Evolutionary conservation across 805 yeast genomes (phyloP).

Genomic region (Debaryomyces tyrocola): DNA sequence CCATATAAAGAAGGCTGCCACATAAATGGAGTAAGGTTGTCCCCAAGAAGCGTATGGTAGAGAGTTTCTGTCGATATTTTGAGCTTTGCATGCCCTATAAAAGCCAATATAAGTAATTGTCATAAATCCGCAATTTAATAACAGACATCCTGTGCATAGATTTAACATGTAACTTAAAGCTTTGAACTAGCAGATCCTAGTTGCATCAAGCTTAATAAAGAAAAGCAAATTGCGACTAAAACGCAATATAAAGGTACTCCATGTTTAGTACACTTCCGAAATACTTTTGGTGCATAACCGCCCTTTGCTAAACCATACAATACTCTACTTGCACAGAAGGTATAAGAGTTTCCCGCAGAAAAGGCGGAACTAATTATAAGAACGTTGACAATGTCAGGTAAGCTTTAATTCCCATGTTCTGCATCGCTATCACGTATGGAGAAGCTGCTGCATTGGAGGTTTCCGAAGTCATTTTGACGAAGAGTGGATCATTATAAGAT

Average conservation of each 20-base stretch:
- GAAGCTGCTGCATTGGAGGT: constrained; percentile 12
- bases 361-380: constrained; percentile 31
- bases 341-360: constrained; percentile 20
- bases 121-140: constrained; percentile 54
- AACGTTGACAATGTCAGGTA: constrained; percentile 34
- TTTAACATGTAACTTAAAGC: too few relatives aligned
- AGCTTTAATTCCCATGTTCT: constrained; percentile 22
- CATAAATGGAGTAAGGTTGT: constrained; percentile 59
- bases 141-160: too few relatives aligned
- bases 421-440: constrained; percentile 29
- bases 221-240: too few relatives aligned
- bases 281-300: constrained; percentile 16
- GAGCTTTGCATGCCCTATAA: constrained; percentile 55
- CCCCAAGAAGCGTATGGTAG: constrained; percentile 55
- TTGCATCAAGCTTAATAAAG: too few relatives aligned
- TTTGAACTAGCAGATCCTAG: too few relatives aligned
- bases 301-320: constrained; percentile 18
- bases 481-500: constrained; percentile 14
- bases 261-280: constrained; percentile 10
- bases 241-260: too few relatives aligned
- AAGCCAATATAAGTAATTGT: constrained; percentile 57
- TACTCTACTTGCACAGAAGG: constrained; percentile 17
- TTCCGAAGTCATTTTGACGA: constrained; percentile 29
- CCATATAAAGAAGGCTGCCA: constrained; percentile 24
- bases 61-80: constrained; percentile 45